These are phyloP conservation scores for Lactarius akahatsu DNA, from an alignment of 768 basidiomycete species.

Conservation along the genomic window DNA sequence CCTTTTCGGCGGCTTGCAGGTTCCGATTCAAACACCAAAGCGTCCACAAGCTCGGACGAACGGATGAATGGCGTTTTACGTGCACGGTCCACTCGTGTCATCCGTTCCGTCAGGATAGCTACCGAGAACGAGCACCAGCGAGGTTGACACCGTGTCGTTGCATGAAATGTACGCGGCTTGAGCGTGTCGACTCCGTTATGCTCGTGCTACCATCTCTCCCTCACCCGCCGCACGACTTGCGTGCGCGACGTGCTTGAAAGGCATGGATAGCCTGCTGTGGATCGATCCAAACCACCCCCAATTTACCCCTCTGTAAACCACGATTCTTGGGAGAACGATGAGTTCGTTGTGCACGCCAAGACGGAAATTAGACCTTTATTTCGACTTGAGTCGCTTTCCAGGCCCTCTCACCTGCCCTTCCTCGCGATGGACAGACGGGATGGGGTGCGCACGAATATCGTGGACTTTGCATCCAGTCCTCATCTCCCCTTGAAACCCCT, in stretches of 20 bases:
- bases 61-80: background rate
- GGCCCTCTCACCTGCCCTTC: background rate
- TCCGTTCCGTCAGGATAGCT: background rate
- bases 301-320: background rate
- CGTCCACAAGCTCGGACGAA: background rate
- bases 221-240: background rate
- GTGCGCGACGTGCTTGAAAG: background rate
- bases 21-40: background rate
- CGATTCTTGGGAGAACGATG: background rate
- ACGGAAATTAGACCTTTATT: background rate
- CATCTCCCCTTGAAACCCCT: background rate
- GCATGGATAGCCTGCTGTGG: background rate
- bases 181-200: background rate
- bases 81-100: background rate
- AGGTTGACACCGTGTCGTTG: background rate
- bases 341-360: background rate
- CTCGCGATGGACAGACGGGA: background rate
- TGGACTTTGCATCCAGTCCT: background rate
- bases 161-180: conserved; percentile 9
- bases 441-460: background rate
- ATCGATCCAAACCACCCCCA: background rate
- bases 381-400: background rate
- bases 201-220: background rate
- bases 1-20: background rate
- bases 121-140: background rate